Base-by-base conservation (phyloP, 129 eudicot species). In the Solidago caesia region DNA sequence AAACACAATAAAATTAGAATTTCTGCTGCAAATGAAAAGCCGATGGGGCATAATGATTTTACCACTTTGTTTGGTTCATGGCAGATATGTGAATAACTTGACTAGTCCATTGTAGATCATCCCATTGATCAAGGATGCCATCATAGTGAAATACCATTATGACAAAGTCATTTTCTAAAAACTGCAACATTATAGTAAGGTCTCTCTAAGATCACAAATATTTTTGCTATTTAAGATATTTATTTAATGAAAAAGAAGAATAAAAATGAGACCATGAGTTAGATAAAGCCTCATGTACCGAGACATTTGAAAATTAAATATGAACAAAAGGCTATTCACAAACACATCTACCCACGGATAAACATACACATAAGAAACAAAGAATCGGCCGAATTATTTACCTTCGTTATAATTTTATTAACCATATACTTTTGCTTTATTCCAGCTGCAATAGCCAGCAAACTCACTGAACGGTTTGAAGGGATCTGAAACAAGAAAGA, bases 131-230 rank as follows among this genome's bases (percentile, higher is more conserved):
- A 77, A 92, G 88, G 42, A 80, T 61, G 4, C 89, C 91, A 75
- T 92, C 98, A 13, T 89, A 92, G 81, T 92, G 98, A 43, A 92
- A 92, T 9, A 89, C 84, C 96, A 92, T 92, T 41, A 92, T 87
- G 42, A 61, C 84, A 81, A 92, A 92, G 25, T 72, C 89, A 81
- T 75, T 73, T 51, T 62, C 84, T 72, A 92, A 57, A 79, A 92
- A 92, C 97, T 92, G 92, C 77, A 85, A 82, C 48, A 77, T 21
- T 14, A 56, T 5, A 43, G 73, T 33, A 33, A 70, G 44, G 12
- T 11, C 72, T 51, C 7, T 13, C 12, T 47, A 7, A 52, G 56
- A 42, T 46, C 52, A 60, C 16, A 56, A 11, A 16, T 11, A 52
- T 41, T 39, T 75, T 12, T 44, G 44, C 12, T 26, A 12, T 53